A percentile compares a stretch with the other conserved stretches of the same genome.
Evolutionary conservation across 2,329 filamentous ascomycete species (phyloP).

Genomic region (Alternaria solani): DNA sequence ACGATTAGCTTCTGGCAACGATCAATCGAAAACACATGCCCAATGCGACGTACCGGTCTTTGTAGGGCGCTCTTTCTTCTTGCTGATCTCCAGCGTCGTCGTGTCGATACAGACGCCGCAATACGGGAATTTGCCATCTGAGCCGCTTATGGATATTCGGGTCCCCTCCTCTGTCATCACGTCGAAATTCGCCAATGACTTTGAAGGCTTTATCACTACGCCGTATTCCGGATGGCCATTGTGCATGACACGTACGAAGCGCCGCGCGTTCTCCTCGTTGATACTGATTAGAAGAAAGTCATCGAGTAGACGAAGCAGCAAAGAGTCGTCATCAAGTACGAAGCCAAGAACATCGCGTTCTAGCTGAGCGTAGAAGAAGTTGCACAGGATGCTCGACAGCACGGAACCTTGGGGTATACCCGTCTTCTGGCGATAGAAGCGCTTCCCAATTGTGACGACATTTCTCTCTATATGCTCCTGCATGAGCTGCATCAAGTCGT

Average conservation of each 20-base stretch:
- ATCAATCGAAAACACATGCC: neutral
- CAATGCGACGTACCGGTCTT: slow-evolving; percentile 54
- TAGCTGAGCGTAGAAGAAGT: slow-evolving; percentile 92
- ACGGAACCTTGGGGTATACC: slow-evolving; percentile 96
- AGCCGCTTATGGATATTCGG: slow-evolving; percentile 46
- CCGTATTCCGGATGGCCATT: slow-evolving; percentile 80
- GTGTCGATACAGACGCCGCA: slow-evolving; percentile 84
- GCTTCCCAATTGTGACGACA: slow-evolving; percentile 86
- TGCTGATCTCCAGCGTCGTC: slow-evolving; percentile 75
- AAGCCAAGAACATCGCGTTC: slow-evolving; percentile 76
- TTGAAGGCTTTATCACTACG: slow-evolving; percentile 75
- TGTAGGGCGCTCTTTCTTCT: slow-evolving; percentile 67
- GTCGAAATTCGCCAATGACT: slow-evolving; percentile 87
- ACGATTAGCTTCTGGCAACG: slow-evolving; percentile 17
- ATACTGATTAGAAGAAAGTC: slow-evolving; percentile 91
- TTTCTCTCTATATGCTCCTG: slow-evolving; percentile 84
- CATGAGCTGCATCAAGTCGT: slow-evolving; percentile 73
- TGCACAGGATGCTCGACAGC: slow-evolving; percentile 86
- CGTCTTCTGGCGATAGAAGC: slow-evolving; percentile 83
- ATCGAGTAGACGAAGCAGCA: slow-evolving; percentile 85
- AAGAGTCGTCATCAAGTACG: slow-evolving; percentile 63
- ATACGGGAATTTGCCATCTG: slow-evolving; percentile 77
- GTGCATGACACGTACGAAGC: slow-evolving; percentile 84
- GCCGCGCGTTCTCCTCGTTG: slow-evolving; percentile 68
- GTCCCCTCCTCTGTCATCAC: slow-evolving; percentile 63